Percentiles rank a stretch among this genome's conserved stretches.
Evolutionary conservation across 2,329 filamentous ascomycete species (phyloP).

Genomic region (Aureobasidium sp.): DNA sequence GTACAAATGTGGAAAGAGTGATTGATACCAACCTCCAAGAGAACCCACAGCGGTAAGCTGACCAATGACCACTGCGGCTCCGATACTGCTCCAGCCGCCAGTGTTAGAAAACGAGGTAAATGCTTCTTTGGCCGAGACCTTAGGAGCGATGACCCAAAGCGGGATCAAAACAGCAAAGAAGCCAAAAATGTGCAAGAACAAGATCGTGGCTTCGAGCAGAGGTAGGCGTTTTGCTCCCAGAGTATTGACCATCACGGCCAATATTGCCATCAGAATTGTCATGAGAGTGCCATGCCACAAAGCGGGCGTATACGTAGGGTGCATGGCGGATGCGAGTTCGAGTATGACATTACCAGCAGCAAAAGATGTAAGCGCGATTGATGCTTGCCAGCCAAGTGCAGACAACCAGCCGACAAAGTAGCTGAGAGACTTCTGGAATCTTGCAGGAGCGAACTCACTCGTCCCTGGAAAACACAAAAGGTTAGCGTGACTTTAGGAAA

Average conservation of each 20-base stretch:
- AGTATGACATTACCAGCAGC: conserved; percentile 15
- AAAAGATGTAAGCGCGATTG: conserved; percentile 20
- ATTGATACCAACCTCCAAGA: conserved; percentile 23
- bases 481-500: neutral
- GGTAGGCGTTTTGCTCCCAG: conserved; percentile 20
- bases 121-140: conserved; percentile 35
- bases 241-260: conserved; percentile 34
- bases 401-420: conserved; percentile 36
- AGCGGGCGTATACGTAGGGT: conserved; percentile 15
- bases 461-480: conserved; percentile 18
- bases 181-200: conserved; percentile 24
- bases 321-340: conserved; percentile 11
- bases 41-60: conserved; percentile 14
- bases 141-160: conserved; percentile 37
- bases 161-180: conserved; percentile 21
- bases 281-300: conserved; percentile 25
- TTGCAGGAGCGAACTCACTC: conserved; percentile 31
- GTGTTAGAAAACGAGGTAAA: conserved; percentile 44
- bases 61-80: conserved; percentile 20
- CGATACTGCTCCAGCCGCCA: conserved; percentile 35
- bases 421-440: conserved; percentile 30
- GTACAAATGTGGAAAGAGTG: conserved; percentile 35
- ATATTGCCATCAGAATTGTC: conserved; percentile 20
- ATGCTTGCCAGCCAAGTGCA: conserved; percentile 35
- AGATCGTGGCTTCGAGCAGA: conserved; percentile 21